A percentile compares a stretch with the other conserved stretches of the same genome.
Evolutionary conservation across 192 early-diverging fungal species (phyloP).

Genomic region (Jimgerdemannia flammicorona): DNA sequence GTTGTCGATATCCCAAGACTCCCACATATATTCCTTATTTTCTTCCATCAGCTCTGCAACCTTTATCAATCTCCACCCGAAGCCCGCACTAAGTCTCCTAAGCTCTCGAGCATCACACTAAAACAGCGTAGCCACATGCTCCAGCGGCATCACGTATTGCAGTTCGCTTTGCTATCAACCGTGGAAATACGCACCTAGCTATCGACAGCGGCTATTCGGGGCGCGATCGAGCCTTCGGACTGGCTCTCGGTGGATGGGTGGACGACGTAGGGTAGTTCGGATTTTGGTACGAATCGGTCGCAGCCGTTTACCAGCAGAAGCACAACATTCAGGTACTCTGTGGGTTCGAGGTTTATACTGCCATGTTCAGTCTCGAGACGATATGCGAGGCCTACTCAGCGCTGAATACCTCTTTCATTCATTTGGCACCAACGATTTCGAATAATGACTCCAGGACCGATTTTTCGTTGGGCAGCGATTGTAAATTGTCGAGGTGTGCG

Average conservation of each 20-base stretch:
- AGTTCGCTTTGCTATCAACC: conserved; percentile 80
- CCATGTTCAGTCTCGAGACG: conserved; percentile 68
- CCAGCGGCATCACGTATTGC: conserved; percentile 85
- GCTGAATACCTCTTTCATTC: conserved; percentile 89
- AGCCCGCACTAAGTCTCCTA: no score
- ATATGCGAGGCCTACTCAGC: conserved; percentile 81
- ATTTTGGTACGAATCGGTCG: conserved; percentile 91
- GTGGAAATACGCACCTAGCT: conserved; percentile 82
- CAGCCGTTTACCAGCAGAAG: conserved; percentile 92
- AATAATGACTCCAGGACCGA: conserved; percentile 99
- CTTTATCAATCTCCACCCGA: no score
- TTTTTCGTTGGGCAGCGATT: conserved; percentile 91
- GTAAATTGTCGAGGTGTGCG: conserved; percentile 84
- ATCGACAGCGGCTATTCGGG: conserved; percentile 90
- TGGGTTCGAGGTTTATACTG: conserved; percentile 93
- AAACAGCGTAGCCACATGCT: no score
- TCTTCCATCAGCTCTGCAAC: no score
- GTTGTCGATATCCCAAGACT: no score
- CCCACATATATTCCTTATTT: no score
- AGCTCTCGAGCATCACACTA: no score
- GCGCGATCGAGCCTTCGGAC: conserved; percentile 68
- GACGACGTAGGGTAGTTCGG: conserved; percentile 88
- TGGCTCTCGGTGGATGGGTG: conserved; percentile 90
- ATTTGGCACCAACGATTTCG: conserved; percentile 91
- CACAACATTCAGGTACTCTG: conserved; percentile 85